These are phyloP conservation scores for Trichoderma asperellum DNA, from an alignment of 2,329 filamentous ascomycete species.

Conservation along the genomic window DNA sequence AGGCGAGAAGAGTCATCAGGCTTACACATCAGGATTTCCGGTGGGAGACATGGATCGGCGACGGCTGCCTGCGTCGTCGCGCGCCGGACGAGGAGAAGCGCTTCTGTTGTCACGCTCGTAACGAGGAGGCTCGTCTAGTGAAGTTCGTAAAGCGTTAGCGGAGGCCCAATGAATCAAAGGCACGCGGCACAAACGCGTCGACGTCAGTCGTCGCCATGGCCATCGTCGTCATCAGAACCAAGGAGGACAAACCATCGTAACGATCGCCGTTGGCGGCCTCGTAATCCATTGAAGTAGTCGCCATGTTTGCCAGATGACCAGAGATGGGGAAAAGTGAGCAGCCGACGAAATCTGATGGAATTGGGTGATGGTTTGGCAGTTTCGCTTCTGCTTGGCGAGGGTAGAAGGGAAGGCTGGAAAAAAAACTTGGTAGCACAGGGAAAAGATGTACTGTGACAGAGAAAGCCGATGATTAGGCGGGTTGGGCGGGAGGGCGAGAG, in stretches of 20 bases:
- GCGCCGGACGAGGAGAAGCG: conserved; percentile 64
- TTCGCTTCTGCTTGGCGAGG: conserved; percentile 8
- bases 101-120: conserved; percentile 70
- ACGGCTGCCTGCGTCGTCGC: conserved; percentile 62
- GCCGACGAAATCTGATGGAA: conserved; percentile 12
- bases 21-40: conserved; percentile 48
- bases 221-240: conserved; percentile 7
- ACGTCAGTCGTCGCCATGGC: not conserved
- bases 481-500: conserved; percentile 30
- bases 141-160: not conserved
- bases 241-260: conserved; percentile 61
- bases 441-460: conserved; percentile 32
- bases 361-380: conserved; percentile 24
- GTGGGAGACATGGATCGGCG: conserved; percentile 67
- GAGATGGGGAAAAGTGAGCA: conserved; percentile 28
- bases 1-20: not conserved
- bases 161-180: conserved; percentile 3
- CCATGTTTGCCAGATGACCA: conserved; percentile 49
- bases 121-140: conserved; percentile 63
- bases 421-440: conserved; percentile 27
- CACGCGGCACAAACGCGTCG: conserved; percentile 27
- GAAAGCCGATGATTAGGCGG: conserved; percentile 37
- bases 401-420: conserved; percentile 21
- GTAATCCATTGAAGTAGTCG: conserved; percentile 71
- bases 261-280: conserved; percentile 69